Conservation (phyloP, 2,329 filamentous ascomycete genomes). For the Claviceps digitariae region DNA sequence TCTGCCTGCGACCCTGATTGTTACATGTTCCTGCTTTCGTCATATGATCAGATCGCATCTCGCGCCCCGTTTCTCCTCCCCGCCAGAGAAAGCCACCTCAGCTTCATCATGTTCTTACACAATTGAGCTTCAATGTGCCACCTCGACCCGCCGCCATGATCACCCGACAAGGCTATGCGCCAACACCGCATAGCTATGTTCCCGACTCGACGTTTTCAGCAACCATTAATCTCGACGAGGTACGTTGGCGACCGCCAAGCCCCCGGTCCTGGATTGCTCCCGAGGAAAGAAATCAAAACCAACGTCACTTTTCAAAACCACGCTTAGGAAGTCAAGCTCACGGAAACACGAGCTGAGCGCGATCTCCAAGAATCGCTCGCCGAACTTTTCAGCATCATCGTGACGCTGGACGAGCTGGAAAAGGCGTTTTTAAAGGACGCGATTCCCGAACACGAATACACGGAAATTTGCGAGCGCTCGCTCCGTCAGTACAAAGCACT, state of each 20-base stretch:
- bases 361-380: conserved; percentile 92
- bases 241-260: conserved; percentile 22
- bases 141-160: conserved; percentile 30
- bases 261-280: too few relatives aligned
- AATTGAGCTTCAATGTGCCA: conserved; percentile 15
- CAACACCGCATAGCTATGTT: conserved; percentile 82
- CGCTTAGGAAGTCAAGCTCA: conserved; percentile 76
- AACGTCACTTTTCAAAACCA: background rate
- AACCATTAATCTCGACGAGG: conserved; percentile 88
- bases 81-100: background rate
- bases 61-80: background rate
- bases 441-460: conserved; percentile 82
- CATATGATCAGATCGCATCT: background rate
- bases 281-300: too few relatives aligned
- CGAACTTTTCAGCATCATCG: conserved; percentile 94
- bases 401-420: conserved; percentile 88
- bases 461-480: conserved; percentile 85
- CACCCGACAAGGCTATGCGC: conserved; percentile 62
- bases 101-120: background rate
- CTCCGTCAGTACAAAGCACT: conserved; percentile 96
- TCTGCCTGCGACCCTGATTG: conserved; percentile 17
- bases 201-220: conserved; percentile 72
- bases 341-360: conserved; percentile 73
- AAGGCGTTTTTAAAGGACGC: conserved; percentile 96
- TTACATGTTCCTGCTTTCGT: background rate